Base-by-base conservation (phyloP, 345 rosid genomes). In the Linum lewisii region DNA sequence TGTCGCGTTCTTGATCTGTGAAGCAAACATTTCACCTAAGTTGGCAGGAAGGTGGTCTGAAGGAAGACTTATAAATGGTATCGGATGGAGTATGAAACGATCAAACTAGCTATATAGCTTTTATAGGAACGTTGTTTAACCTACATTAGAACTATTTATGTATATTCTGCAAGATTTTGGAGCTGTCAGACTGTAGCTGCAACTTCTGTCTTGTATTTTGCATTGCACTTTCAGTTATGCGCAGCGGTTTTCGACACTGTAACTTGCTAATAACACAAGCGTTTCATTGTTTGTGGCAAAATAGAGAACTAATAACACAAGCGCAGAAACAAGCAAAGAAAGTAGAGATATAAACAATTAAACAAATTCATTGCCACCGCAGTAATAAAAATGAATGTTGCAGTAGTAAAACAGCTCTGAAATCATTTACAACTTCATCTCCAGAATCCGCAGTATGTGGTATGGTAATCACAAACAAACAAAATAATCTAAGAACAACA, bases 1-100 rank as follows among this genome's bases (percentile, higher is more conserved):
- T 91, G 20, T 86, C 72, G n/a, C 54, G 72, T n/a, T 37, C 75
- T 7, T 71, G 61, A 71, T 53, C 0, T 16, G 13, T 42, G 47
- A 42, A 42, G 47, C 11, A 11, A 42, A 11, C 4, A 42, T 42
- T 3, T 11, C 14, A 29, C 18, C 13, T 11, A 42, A 42, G 47
- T 42, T 42, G 15, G 47, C 47, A 42, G 15, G 2, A 16, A 11
- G 47, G 47, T 16, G 0, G 47, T 16, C 18, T 1, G 18, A 16
- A 42, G 3, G 18, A 42, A 10, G 16, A 11, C 47, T n/a, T 8
- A 42, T 14, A 11, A 7, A 16, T 42, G 47, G 9, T 4, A 4
- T 29, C 32, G 7, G 34, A 9, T 11, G 3, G 47, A 42, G 13
- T 42, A 11, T 42, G 47, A 42, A 42, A 42, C 2, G 15, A 42